A percentile compares a stretch with the other conserved stretches of the same genome.
These are phyloP conservation scores for Polyplosphaeria fusca DNA, from an alignment of 495 filamentous ascomycete species.

Conservation along the genomic window DNA sequence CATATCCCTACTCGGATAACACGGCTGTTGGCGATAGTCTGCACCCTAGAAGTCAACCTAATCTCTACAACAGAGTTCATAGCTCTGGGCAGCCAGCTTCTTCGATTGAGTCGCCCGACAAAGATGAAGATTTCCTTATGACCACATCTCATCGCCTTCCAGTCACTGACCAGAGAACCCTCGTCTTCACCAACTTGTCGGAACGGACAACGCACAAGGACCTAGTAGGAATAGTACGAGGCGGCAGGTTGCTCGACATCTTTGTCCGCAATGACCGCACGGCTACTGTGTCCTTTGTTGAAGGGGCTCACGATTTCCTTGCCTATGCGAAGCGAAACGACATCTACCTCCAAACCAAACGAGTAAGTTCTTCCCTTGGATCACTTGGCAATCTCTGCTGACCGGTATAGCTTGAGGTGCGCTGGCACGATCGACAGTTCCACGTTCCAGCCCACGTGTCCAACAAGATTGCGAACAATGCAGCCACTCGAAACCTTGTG, in stretches of 20 bases:
- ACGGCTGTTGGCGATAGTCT: constrained; percentile 28
- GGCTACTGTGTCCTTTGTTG: constrained; percentile 69
- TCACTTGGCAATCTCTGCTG: too few relatives aligned
- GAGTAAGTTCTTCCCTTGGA: constrained; percentile 60
- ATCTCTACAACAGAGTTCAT: constrained; percentile 9
- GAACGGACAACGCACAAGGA: constrained; percentile 65
- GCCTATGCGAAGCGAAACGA: constrained; percentile 63
- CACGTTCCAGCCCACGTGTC: constrained; percentile 62
- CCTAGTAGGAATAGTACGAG: constrained; percentile 61
- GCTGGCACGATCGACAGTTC: constrained; percentile 74
- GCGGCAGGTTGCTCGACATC: constrained; percentile 68
- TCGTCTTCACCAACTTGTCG: constrained; percentile 61
- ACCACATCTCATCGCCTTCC: constrained; percentile 10
- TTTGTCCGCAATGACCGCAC: constrained; percentile 61
- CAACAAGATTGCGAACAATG: constrained; percentile 60
- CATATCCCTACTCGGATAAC: constrained; percentile 23
- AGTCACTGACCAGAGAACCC: constrained; percentile 55
- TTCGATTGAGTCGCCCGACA: constrained; percentile 48
- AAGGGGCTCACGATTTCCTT: constrained; percentile 59
- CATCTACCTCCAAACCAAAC: constrained; percentile 65
- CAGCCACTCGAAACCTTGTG: constrained; percentile 76
- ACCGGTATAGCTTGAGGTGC: constrained; percentile 60
- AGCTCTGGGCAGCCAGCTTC: constrained; percentile 21
- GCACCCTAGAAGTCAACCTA: constrained; percentile 1
- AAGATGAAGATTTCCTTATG: constrained; percentile 41